Base-by-base conservation (phyloP, 192 early-diverging fungal species). In the Chytriomyces hyalinus region DNA sequence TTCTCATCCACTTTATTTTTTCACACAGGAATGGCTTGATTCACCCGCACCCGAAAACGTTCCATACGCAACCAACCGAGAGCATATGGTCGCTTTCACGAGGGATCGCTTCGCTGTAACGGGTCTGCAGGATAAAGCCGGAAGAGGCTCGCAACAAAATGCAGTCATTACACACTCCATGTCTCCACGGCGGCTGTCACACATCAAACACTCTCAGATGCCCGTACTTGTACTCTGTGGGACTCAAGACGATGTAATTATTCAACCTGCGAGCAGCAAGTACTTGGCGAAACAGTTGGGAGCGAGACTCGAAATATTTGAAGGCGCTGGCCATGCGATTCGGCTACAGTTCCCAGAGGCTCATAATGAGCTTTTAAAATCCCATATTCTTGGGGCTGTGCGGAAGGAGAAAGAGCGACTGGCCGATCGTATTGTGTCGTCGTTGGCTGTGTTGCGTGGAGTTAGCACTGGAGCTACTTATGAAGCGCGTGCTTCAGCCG, bases 161-260 rank as follows among this genome's bases (percentile, higher is more conserved):
- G 84, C 84, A 28, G 78, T 78, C 63, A 60, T 75, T 26, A 76
- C 63, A 5, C 84, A 85, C 70, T 81, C 66, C 36, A 78, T 85
- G 48, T 67, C 75, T 2, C 46, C 72, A 8, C 22, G 47, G 11
- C 79, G 81, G 6, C 59, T 85, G 17, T 49, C 73, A 13, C 53
- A 76, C 17, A 78, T 85, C 44, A 78, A 76, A 10, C 9, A 70
- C n/a, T 67, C 74, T 7, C 73, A 68, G 53, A 64, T 83, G 47
- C 84, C 84, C 50, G 70, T 81, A 24, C 73, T 83, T 15, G 80
- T 83, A 47, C 79, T 85, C 63, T 80, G 75, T 8, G 84, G 84
- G 5, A 78, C 73, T 5, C 59, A 83, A 24, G 84, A 85, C 65
- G 53, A 73, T 50, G 81, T 82, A 26, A 75, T 85, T 53, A 79